phyloP scores from a whole-genome alignment of 208 protist genomes.

The Plasmodiophora brassicae region DNA sequence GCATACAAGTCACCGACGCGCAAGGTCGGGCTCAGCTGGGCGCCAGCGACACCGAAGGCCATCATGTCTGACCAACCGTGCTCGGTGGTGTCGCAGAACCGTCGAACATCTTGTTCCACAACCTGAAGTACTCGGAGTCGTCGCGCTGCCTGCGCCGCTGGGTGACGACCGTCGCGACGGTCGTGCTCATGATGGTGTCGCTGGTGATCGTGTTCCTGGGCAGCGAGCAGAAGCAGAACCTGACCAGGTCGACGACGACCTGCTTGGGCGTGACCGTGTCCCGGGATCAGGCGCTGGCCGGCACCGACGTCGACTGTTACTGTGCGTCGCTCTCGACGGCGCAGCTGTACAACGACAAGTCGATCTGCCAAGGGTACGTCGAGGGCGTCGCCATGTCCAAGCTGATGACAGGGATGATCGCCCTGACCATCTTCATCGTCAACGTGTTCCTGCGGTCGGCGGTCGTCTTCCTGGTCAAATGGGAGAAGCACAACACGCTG shows the following conservation, averaged over 20 bases:
- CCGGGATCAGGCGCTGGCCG: not conserved
- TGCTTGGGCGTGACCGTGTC: not conserved
- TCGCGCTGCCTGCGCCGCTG: not conserved
- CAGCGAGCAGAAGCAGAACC: not conserved
- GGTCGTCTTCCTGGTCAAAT: not conserved
- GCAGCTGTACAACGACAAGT: not conserved
- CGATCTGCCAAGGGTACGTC: not conserved
- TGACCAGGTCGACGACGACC: not conserved
- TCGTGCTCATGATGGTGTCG: not conserved
- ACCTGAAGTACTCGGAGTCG: not conserved
- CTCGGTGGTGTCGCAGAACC: too few relatives aligned
- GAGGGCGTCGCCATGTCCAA: not conserved
- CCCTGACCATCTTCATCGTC: not conserved
- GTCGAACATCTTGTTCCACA: constrained; percentile 27
- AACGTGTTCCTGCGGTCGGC: not conserved
- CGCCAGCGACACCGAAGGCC: too few relatives aligned
- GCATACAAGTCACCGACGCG: not conserved
- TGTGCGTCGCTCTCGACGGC: not conserved
- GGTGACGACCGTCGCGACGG: not conserved
- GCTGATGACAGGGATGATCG: not conserved
- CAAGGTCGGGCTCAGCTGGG: too few relatives aligned
- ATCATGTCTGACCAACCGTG: too few relatives aligned
- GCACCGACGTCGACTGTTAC: constrained; percentile 9
- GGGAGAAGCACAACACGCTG: constrained; percentile 25
- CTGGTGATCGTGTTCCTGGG: constrained; percentile 13